Evolutionary conservation across 257 asterid species (phyloP).

Genomic region (Scutellaria minor): DNA sequence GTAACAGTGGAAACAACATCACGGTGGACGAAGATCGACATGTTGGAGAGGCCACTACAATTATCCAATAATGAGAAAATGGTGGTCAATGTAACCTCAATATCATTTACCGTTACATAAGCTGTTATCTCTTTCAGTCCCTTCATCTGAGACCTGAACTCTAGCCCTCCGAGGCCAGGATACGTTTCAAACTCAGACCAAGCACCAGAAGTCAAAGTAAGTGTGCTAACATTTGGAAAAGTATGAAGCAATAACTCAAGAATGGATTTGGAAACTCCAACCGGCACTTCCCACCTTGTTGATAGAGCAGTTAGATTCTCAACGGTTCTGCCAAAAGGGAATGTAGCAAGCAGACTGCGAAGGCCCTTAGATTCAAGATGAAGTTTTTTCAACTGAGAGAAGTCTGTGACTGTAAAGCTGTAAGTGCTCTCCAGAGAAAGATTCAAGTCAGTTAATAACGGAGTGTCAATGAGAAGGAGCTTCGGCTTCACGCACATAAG

Average conservation of each 20-base stretch:
- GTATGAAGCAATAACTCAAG: slow-evolving; percentile 49
- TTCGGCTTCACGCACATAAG: slow-evolving; percentile 69
- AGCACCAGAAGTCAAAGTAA: slow-evolving; percentile 59
- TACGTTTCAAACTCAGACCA: slow-evolving; percentile 68
- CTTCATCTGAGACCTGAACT: slow-evolving; percentile 46
- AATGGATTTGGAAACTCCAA: slow-evolving; percentile 48
- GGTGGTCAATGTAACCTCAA: slow-evolving; percentile 57
- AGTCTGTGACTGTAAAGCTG: slow-evolving; percentile 52
- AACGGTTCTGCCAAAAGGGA: slow-evolving; percentile 56
- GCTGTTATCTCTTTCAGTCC: slow-evolving; percentile 63
- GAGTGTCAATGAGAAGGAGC: slow-evolving; percentile 61
- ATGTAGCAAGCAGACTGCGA: slow-evolving; percentile 45
- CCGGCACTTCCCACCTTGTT: slow-evolving; percentile 48
- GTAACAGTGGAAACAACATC: slow-evolving; percentile 68
- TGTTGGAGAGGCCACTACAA: slow-evolving; percentile 49
- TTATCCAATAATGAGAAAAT: slow-evolving; percentile 54
- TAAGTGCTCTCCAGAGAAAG: slow-evolving; percentile 56
- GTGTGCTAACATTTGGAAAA: slow-evolving; percentile 60
- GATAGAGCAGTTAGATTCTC: slow-evolving; percentile 55
- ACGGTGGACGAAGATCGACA: slow-evolving; percentile 59
- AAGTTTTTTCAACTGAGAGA: slow-evolving; percentile 52
- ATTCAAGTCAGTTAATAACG: slow-evolving; percentile 51
- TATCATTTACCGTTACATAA: slow-evolving; percentile 61
- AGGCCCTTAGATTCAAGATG: slow-evolving; percentile 66
- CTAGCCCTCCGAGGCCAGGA: slow-evolving; percentile 41